Evolutionary conservation across 305 asterid species (phyloP).

Genomic region (Fraxinus velutina): DNA sequence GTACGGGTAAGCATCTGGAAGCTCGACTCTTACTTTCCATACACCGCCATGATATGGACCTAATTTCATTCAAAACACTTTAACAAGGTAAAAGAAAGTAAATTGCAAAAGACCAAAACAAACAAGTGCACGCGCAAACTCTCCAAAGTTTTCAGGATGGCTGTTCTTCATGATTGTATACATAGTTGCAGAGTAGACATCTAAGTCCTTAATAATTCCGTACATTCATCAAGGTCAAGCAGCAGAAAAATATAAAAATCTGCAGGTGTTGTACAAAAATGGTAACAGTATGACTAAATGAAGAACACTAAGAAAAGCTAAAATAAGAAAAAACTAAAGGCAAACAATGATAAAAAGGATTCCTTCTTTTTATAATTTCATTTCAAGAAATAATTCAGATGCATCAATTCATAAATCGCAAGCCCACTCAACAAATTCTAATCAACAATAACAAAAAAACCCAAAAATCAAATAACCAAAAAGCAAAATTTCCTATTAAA

Average conservation of each 20-base stretch:
- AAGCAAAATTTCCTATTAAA: neutral
- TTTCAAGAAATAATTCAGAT: slow-evolving; percentile 6
- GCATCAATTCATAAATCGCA: neutral
- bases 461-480: slow-evolving; percentile 3
- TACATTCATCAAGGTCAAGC: neutral
- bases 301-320: slow-evolving; percentile 2
- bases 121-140: neutral
- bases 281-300: neutral
- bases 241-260: neutral
- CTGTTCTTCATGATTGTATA: neutral
- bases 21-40: slow-evolving; percentile 92
- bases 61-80: slow-evolving; percentile 31
- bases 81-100: neutral
- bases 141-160: neutral
- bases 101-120: neutral
- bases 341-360: neutral
- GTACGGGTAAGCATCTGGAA: slow-evolving; percentile 90
- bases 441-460: slow-evolving; percentile 17
- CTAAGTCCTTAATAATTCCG: slow-evolving; percentile 17
- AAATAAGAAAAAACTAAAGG: slow-evolving; percentile 6
- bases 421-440: neutral
- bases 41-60: slow-evolving; percentile 92
- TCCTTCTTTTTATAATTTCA: neutral
- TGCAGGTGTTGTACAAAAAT: neutral
- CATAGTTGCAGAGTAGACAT: slow-evolving; percentile 9